Evolutionary conservation across 371 early-diverging fungal genomes (phyloP).

Genomic region (Blakeslea trispora): DNA sequence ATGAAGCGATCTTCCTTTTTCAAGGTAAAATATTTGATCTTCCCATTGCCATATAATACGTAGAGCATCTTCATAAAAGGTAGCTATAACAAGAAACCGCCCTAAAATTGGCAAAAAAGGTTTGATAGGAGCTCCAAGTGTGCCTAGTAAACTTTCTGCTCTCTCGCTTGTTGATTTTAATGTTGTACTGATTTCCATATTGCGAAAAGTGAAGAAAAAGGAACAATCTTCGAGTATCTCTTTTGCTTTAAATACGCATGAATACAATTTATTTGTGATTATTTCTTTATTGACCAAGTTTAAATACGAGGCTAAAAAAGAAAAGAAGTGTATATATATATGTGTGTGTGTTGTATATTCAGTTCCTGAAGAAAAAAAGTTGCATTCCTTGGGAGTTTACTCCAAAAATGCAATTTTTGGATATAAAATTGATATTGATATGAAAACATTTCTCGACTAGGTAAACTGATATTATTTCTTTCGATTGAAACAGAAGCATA

Average conservation of each 20-base stretch:
- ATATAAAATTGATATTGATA: too few relatives aligned
- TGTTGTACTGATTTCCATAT: slow-evolving; percentile 9
- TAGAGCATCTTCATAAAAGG: slow-evolving; percentile 43
- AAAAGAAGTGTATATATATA: too few relatives aligned
- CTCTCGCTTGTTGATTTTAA: slow-evolving; percentile 34
- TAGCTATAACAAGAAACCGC: slow-evolving; percentile 36
- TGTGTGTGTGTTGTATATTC: too few relatives aligned
- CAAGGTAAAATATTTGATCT: slow-evolving; percentile 28
- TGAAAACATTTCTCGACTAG: too few relatives aligned
- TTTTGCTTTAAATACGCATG: background rate
- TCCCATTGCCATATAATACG: slow-evolving; percentile 38
- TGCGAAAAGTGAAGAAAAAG: background rate
- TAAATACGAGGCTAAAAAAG: too few relatives aligned
- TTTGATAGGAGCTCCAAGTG: slow-evolving; percentile 77
- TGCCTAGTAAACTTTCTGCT: slow-evolving; percentile 77
- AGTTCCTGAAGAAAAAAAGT: too few relatives aligned
- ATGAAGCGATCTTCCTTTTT: slow-evolving; percentile 26
- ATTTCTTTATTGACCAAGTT: slow-evolving; percentile 14
- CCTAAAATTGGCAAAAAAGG: slow-evolving; percentile 34
- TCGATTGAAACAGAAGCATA: too few relatives aligned
- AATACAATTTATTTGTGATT: slow-evolving; percentile 9
- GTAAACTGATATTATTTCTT: too few relatives aligned
- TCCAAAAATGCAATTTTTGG: too few relatives aligned
- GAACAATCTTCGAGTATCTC: background rate
- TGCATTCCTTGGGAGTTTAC: too few relatives aligned